Base-by-base conservation (phyloP, 352 stramenopile genomes). In the Phytophthora sp. region DNA sequence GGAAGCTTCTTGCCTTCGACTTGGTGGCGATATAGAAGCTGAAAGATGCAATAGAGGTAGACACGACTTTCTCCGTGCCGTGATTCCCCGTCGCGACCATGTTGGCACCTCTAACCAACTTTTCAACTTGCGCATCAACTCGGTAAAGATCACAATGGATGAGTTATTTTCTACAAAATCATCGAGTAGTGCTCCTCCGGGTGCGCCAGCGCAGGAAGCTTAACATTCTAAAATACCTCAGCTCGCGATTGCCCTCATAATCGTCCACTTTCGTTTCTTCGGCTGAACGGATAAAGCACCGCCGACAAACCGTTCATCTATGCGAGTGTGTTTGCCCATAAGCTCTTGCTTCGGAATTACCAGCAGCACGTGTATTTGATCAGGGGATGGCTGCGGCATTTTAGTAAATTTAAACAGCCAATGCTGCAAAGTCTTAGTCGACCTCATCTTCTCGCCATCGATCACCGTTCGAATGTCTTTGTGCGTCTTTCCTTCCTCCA, bases 11-110 rank as follows among this genome's bases (percentile, higher is more conserved):
- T 24, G 11, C 49, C 51, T 21, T 45, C 7, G 7, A 27, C 38
- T 27, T 39, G 0, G 30, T 20, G 7, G 8, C 12, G 15, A 24
- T 6, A 24, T 36, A 58, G 7, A 42, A 70, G 57, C 24, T 54
- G 57, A 66, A 70, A 66, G 21, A 63, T 35, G 47, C 57, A 73
- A 24, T 73, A 76, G 16, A 68, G 56, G 31, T 76, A 73, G 49
- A 72, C 69, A 15, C 35, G 46, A 52, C 63, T 76, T 23, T 66
- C 67, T 57, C 62, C 12, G 23, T 53, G 23, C 63, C 63, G 46
- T 56, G 66, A 66, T 70, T 70, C 33, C 66, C 66, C 26, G 59
- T 71, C 47, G 66, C 59, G 7, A 61, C 1, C 39, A 67, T 27
- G 5, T 59, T 61, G n/a, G 39, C 9, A 33, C 50, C 36, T 58